These are phyloP conservation scores for Auricularia heimuer DNA, from an alignment of 768 basidiomycete genomes.

Conservation along the genomic window DNA sequence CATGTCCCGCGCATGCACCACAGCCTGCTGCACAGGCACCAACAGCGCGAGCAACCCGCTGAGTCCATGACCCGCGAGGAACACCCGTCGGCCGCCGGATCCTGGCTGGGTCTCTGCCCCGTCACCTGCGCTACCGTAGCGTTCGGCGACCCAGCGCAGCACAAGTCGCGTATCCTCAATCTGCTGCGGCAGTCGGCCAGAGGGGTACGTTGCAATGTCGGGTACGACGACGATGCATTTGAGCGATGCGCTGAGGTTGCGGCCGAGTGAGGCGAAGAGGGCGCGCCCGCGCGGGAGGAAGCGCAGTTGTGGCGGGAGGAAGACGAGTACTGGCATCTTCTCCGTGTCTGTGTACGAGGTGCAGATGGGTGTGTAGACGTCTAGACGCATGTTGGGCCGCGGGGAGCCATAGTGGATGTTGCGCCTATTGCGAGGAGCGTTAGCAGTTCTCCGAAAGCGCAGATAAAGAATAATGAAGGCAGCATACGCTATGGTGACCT, in stretches of 20 bases:
- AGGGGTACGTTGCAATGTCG: slow-evolving; percentile 7
- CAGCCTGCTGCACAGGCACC: slow-evolving; percentile 10
- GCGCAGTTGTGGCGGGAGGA: slow-evolving; percentile 8
- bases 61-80: slow-evolving; percentile 12
- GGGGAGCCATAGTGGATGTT: slow-evolving; percentile 6
- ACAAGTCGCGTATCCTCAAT: slow-evolving; percentile 5
- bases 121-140: slow-evolving; percentile 1
- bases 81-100: not conserved
- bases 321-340: slow-evolving; percentile 5
- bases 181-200: slow-evolving; percentile 6
- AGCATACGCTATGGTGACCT: not conserved
- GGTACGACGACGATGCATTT: slow-evolving; percentile 7
- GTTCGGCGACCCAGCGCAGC: slow-evolving; percentile 3
- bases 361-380: slow-evolving; percentile 6
- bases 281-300: not conserved
- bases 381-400: slow-evolving; percentile 1
- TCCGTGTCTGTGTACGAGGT: not conserved
- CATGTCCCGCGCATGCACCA: slow-evolving; percentile 11
- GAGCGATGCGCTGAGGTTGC: not conserved
- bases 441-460: not conserved
- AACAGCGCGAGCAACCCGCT: slow-evolving; percentile 12
- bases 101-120: slow-evolving; percentile 10
- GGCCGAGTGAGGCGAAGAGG: slow-evolving; percentile 3
- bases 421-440: not conserved
- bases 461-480: not conserved